phyloP scores from a whole-genome alignment of 805 yeast species.

The Saccharomyces eubayanus region DNA sequence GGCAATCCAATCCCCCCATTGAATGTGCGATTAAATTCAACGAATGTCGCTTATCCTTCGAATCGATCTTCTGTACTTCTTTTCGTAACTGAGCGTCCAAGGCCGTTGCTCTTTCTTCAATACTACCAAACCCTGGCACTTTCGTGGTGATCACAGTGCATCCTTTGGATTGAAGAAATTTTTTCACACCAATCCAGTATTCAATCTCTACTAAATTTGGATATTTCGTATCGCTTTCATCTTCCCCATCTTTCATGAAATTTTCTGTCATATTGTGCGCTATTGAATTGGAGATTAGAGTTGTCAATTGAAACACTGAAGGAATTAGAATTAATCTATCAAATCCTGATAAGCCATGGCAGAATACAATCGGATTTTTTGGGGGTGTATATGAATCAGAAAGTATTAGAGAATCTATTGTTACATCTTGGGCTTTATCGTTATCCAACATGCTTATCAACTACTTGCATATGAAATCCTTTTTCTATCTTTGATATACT shows the following conservation, averaged over 20 bases:
- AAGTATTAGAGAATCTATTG: neutral
- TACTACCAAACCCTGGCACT: slow-evolving; percentile 77
- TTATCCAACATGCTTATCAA: neutral
- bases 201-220: slow-evolving; percentile 37
- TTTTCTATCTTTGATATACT: neutral
- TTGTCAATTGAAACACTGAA: slow-evolving; percentile 28
- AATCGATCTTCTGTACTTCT: slow-evolving; percentile 17
- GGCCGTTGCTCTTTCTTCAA: slow-evolving; percentile 55
- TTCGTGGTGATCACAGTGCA: slow-evolving; percentile 60
- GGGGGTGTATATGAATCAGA: slow-evolving; percentile 43
- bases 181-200: slow-evolving; percentile 77
- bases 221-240: neutral
- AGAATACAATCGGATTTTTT: slow-evolving; percentile 63
- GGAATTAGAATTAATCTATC: slow-evolving; percentile 46
- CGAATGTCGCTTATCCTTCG: slow-evolving; percentile 34
- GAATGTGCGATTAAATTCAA: slow-evolving; percentile 81
- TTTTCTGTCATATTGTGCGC: slow-evolving; percentile 14
- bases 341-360: slow-evolving; percentile 85
- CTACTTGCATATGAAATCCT: neutral
- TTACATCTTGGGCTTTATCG: neutral
- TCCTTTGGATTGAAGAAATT: slow-evolving; percentile 52
- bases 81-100: slow-evolving; percentile 44
- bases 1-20: slow-evolving; percentile 87
- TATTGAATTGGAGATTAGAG: slow-evolving; percentile 15
- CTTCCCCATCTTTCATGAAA: slow-evolving; percentile 11